Evolutionary conservation across 371 early-diverging fungal genomes (phyloP), one percentile per base, ranked within the genome.

Genomic region (Lichtheimia ramosa): DNA sequence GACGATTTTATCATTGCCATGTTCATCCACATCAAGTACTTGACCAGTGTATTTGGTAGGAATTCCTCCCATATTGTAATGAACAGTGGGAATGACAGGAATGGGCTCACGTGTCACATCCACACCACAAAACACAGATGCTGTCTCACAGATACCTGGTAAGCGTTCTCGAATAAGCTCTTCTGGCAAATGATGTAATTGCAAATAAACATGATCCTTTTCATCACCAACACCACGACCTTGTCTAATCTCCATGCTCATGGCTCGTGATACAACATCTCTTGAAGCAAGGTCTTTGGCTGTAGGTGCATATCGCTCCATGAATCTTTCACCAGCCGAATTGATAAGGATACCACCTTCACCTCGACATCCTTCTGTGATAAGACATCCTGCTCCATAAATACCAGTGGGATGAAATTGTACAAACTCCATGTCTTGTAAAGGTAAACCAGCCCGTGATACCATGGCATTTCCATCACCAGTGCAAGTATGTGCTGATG

Each of bases 21-120:
- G 83, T 63, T 86, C 77, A 48, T 89, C 82, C 40, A 86, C 79
- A 49, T 81, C 82, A 72, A 96, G 72, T 16, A 96, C 97, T 80
- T 98, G 94, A 64, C 98, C 98, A 54, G 96, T 96, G 89, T 94
- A 97, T 58, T 86, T 85, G 49, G 97, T 97, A 28, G 97, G 98
- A 63, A 98, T 97, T 78, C 98, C 97, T 73, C 98, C 98, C 97
- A 97, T 97, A 86, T 97, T 98, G 89, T 97, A 98, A 77, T 98
- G 98, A 66, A 97, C 98, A 61, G 98, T 97, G 61, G 98, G 98
- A 57, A 98, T 81, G 48, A 98, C 98, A n/a, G 98, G 98, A 73
- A 98, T 98, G 46, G 98, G 96, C 73, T 97, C 97, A 87, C 96
- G 96, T 74, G 97, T 97, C 39, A 97, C 96, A 83, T 98, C 96